These are phyloP conservation scores for Nissolia schottii DNA, from an alignment of 306 rosid genomes.

Conservation along the genomic window DNA sequence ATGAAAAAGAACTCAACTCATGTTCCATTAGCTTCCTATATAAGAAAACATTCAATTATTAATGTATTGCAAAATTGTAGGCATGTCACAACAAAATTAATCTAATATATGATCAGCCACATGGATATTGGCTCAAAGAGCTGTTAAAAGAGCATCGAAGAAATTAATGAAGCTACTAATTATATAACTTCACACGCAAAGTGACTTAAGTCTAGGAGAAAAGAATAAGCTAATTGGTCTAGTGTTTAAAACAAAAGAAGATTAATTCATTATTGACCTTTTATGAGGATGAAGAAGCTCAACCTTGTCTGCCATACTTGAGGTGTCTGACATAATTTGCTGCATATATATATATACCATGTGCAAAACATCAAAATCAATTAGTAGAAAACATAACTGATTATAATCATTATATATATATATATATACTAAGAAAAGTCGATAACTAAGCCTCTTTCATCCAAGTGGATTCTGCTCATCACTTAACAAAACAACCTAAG, in stretches of 20 bases:
- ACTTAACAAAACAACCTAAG: no score
- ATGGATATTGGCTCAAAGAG: not conserved
- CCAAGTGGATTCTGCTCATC: no score
- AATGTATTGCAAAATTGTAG: not conserved
- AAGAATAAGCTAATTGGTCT: not conserved
- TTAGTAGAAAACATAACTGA: no score
- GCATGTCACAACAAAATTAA: not conserved
- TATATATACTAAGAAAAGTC: no score
- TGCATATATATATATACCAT: no score
- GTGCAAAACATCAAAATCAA: not conserved
- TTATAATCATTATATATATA: no score
- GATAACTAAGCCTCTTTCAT: no score
- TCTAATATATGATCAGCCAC: not conserved
- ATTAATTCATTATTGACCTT: no score
- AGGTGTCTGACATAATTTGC: conserved; percentile 43
- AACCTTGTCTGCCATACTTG: conserved; percentile 33
- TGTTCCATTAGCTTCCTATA: conserved; percentile 59
- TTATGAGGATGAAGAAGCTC: conserved; percentile 42
- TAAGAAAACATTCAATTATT: conserved; percentile 14
- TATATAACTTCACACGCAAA: no score
- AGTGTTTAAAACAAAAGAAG: not conserved
- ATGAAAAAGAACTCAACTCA: conserved; percentile 34
- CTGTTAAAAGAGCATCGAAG: no score
- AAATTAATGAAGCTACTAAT: no score
- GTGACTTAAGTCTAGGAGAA: not conserved